Evolutionary conservation across 108 stramenopile species (phyloP), one percentile per base, ranked within the genome.

Genomic region (Seminavis robusta): DNA sequence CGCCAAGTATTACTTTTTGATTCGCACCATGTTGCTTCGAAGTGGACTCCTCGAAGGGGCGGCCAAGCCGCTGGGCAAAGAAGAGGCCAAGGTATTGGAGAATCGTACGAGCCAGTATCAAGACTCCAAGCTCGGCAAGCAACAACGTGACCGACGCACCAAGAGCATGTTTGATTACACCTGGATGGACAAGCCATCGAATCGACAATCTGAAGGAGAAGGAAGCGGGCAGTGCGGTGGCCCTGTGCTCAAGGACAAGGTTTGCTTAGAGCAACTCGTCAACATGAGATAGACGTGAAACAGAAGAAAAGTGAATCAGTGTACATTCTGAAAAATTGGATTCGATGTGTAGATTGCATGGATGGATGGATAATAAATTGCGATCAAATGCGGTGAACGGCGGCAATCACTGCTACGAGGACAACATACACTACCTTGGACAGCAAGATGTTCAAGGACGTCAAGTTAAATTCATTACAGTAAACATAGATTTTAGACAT

Each of bases 1-100:
- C 58, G 94, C 96, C 38, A 97, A 98, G 67, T 98, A 98, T 60
- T 97, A 98, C 70, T 98, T 96, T 56, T 80, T 96, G 59, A 76
- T 98, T 34, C 78, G 93, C 13, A 69, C 74, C 16, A 90, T 95
- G 90, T 59, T 90, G 10, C 75, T 86, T 34, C 67, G 80, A 19
- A 84, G 86, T 70, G 91, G 91, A 1, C 50, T 77, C 45, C 49
- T 63, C 3, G 54, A 74, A 24, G 66, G 61, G 54, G 63, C 25
- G 25, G 34, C 45, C 24, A 27, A 32, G 21, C 56, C 73, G 11
- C 32, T 74, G 25, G 28, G 61, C 34, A 47, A 64, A 29, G 37
- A 25, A 19, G 44, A 46, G 6, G 65, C 45, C 9, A 27, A 56
- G 26, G 21, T 49, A n/a, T 19, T 51, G 23, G 59, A 61, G 42